phyloP scores from a whole-genome alignment of 495 filamentous ascomycete species.

The Tuber microsphaerosporum region DNA sequence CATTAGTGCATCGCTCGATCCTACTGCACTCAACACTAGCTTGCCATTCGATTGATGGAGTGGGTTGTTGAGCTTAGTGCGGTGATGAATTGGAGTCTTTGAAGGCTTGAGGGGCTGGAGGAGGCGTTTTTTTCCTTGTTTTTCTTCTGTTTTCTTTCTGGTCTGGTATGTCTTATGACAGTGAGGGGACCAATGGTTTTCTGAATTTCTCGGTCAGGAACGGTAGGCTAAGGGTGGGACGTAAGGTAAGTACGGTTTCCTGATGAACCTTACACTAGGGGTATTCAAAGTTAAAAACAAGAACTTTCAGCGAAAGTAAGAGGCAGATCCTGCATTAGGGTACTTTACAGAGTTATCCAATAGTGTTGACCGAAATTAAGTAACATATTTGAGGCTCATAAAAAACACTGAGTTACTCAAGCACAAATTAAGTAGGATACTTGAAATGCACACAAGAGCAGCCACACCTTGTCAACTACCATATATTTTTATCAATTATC shows the following conservation, averaged over 20 bases:
- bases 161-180: not conserved
- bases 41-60: not conserved
- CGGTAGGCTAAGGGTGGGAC: not conserved
- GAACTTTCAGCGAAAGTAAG: no score
- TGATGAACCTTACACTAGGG: not conserved
- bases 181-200: not conserved
- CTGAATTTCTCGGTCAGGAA: not conserved
- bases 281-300: no score
- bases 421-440: no score
- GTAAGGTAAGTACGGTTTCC: not conserved
- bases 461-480: no score
- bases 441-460: no score
- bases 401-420: no score
- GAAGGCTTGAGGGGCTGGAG: not conserved
- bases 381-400: no score
- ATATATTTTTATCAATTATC: no score
- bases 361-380: no score
- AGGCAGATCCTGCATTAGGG: no score
- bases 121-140: not conserved
- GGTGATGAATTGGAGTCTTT: not conserved
- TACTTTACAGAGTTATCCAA: no score
- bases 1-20: not conserved
- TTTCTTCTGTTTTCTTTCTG: not conserved
- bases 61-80: not conserved
- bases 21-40: not conserved